Conservation (phyloP, 495 filamentous ascomycete species). For the Penicillium herquei region DNA sequence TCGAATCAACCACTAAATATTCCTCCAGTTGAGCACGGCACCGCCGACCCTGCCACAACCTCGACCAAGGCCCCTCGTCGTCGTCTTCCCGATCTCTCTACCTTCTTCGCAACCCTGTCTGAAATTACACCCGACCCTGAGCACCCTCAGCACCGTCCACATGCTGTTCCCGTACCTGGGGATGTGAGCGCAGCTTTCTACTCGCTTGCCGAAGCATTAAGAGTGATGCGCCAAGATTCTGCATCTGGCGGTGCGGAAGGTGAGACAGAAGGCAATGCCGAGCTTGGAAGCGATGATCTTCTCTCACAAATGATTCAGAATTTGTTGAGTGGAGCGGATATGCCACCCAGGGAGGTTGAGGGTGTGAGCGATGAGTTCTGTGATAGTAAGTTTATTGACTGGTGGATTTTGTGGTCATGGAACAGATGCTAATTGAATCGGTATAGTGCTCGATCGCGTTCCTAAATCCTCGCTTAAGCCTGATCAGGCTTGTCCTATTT, state of each 20-base stretch:
- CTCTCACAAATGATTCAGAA: slow-evolving; percentile 60
- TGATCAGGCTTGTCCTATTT: slow-evolving; percentile 80
- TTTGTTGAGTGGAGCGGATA: slow-evolving; percentile 61
- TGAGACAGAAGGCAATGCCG: slow-evolving; percentile 3
- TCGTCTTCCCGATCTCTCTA: slow-evolving; percentile 81
- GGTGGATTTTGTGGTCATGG: background rate
- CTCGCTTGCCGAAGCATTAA: slow-evolving; percentile 59
- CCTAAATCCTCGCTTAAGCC: slow-evolving; percentile 63
- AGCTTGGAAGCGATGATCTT: slow-evolving; percentile 39
- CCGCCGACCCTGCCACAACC: slow-evolving; percentile 37
- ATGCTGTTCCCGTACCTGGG: slow-evolving; percentile 68
- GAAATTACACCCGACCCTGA: slow-evolving; percentile 54
- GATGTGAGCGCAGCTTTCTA: slow-evolving; percentile 66
- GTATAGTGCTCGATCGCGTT: slow-evolving; percentile 70
- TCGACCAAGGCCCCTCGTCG: slow-evolving; percentile 40
- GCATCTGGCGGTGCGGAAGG: slow-evolving; percentile 13
- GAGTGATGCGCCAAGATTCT: slow-evolving; percentile 42
- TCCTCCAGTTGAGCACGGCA: slow-evolving; percentile 78
- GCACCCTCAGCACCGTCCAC: slow-evolving; percentile 44
- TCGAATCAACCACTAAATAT: background rate
- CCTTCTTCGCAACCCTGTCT: slow-evolving; percentile 77
- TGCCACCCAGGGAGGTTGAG: slow-evolving; percentile 64
- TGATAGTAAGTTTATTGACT: slow-evolving; percentile 46
- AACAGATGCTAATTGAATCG: background rate
- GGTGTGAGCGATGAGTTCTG: slow-evolving; percentile 81